Evolutionary conservation across 257 asterid genomes (phyloP), one percentile per base, ranked within the genome.

Genomic region (Coffea canephora): DNA sequence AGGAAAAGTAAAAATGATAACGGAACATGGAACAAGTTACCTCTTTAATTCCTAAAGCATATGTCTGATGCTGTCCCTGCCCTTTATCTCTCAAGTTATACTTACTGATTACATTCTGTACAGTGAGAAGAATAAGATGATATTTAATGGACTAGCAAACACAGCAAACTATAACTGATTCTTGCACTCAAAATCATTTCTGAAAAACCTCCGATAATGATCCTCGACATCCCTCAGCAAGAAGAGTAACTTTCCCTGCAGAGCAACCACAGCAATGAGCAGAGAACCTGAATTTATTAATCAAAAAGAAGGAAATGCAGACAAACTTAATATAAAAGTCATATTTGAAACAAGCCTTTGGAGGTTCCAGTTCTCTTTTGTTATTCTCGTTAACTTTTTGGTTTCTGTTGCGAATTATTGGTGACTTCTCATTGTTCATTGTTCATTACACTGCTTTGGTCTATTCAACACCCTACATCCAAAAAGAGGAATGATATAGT

Each of bases 141-240:
- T 16, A 70, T 43, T 31, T 70, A 64, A 82, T 48, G 62, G 39
- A 64, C 73, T 79, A 46, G 78, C 77, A 79, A 68, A 55, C 48
- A 74, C 16, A 27, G 66, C 54, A 66, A 41, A 75, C 69, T 75
- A 46, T 64, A 34, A 31, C 75, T 68, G 54, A 81, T 50, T n/a
- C 65, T 80, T 66, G 50, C 48, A 65, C 71, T 39, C 57, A 77
- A 77, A 71, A 75, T 34, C 69, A 77, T 39, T 78, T 81, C 64
- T 57, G 25, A 71, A 82, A 59, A 78, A 95, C 99, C 97, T 95
- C 99, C 49, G 99, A 91, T 67, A 95, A 90, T 69, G 98, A 95
- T 86, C 99, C 99, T 78, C 99, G 93, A 85, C 99, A 95, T 75
- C 99, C 99, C 92, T 95, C 99, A 73, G 96, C 97, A 82, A 95